These are phyloP conservation scores for Phaeosphaeria sp. DNA, from an alignment of 2,329 filamentous ascomycete species.

Conservation along the genomic window DNA sequence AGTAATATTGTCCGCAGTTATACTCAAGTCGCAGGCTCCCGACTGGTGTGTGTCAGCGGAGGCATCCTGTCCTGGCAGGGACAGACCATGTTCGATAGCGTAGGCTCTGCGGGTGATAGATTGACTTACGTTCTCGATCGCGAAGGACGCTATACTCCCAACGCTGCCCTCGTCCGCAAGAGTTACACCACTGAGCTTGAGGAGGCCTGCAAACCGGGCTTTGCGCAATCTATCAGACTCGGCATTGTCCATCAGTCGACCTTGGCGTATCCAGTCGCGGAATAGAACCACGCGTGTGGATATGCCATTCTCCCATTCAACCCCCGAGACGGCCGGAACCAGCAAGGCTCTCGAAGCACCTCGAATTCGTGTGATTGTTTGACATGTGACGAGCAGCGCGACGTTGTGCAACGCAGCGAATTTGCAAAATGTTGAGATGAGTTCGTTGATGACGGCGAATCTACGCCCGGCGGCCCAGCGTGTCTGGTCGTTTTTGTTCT, in stretches of 20 bases:
- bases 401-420: constrained; percentile 76
- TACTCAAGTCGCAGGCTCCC: constrained; percentile 41
- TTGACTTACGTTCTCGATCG: constrained; percentile 53
- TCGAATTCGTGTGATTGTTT: constrained; percentile 82
- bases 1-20: constrained; percentile 39
- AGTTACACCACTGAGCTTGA: constrained; percentile 52
- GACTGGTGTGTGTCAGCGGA: constrained; percentile 33
- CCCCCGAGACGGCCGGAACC: constrained; percentile 75
- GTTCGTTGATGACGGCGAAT: constrained; percentile 69
- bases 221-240: constrained; percentile 39
- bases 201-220: constrained; percentile 52
- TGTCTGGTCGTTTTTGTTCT: constrained; percentile 51
- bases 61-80: constrained; percentile 18
- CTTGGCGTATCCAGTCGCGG: constrained; percentile 65
- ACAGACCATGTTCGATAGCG: constrained; percentile 22
- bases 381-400: constrained; percentile 77
- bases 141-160: constrained; percentile 59
- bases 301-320: constrained; percentile 81
- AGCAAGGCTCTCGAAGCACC: constrained; percentile 70
- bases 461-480: constrained; percentile 58
- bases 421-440: constrained; percentile 68
- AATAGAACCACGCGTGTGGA: constrained; percentile 78
- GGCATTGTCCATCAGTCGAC: constrained; percentile 29
- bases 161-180: constrained; percentile 50
- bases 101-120: constrained; percentile 39